A percentile compares a stretch with the other conserved stretches of the same genome.
Conservation (phyloP, 2,329 filamentous ascomycete species). For the Alternaria brassicicola region DNA sequence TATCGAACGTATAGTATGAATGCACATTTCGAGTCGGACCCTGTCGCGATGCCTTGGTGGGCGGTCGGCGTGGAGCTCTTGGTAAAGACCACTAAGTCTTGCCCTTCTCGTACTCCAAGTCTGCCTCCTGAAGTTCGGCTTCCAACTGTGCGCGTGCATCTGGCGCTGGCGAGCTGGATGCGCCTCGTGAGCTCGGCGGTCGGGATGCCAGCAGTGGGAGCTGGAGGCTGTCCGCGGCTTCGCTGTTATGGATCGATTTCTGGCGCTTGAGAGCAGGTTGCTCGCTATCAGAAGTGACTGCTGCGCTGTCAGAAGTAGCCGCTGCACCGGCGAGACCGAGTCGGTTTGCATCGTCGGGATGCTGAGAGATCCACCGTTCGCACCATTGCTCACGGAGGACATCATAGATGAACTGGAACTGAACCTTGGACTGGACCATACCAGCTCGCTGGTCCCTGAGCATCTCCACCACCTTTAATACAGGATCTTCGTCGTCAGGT, state of each 20-base stretch:
- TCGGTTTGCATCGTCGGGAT: conserved; percentile 37
- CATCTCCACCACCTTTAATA: conserved; percentile 78
- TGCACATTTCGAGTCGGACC: neutral
- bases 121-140: conserved; percentile 40
- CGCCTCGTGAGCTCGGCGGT: conserved; percentile 6
- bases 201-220: conserved; percentile 1
- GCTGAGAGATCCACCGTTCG: conserved; percentile 53
- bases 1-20: conserved; percentile 4
- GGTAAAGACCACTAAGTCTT: conserved; percentile 27
- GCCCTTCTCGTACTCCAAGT: conserved; percentile 37
- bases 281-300: conserved; percentile 17
- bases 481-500: conserved; percentile 65
- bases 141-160: conserved; percentile 40
- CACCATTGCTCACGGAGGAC: conserved; percentile 78
- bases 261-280: conserved; percentile 38
- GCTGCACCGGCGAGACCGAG: conserved; percentile 24
- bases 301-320: neutral
- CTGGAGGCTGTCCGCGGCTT: conserved; percentile 2
- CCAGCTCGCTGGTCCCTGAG: conserved; percentile 86
- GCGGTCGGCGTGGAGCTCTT: neutral
- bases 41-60: neutral
- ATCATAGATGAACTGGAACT: conserved; percentile 88
- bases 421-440: conserved; percentile 91
- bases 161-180: conserved; percentile 12
- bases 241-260: conserved; percentile 29